Base-by-base conservation (phyloP, 1,284 basidiomycete genomes). In the Fomitopsis betulina region DNA sequence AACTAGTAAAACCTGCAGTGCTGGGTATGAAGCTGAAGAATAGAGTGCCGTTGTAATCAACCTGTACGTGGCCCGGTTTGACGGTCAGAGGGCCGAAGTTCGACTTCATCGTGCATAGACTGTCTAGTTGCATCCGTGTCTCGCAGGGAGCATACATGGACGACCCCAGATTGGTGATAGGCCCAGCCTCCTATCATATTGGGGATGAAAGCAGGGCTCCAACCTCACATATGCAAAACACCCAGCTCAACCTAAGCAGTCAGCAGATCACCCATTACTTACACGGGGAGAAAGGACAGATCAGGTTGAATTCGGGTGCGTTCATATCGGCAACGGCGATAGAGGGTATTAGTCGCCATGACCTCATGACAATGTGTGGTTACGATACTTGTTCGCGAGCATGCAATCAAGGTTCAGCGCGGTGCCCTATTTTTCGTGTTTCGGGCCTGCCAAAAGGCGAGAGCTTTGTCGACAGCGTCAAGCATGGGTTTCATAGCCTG, bases 401-500 rank as follows among this genome's bases (percentile, higher is more conserved):
- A 50, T 35, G 40, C 33, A 13, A 2, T 30, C 17, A 43, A 6
- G 23, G 35, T 38, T 65, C 62, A 66, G 27, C 66, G 63, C 32
- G 37, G 49, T 38, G 54, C 57, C 57, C 65, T 63, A 49, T 63
- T 30, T 55, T 66, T 63, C 52, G 64, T 30, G 56, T 57, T 67
- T 45, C 68, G 67, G 38, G 63, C 62, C 58, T 71, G 79, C 71
- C 87, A 81, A 67, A 85, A 86, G 53, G 76, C 75, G 52, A 94
- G 72, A 9, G 93, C 94, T 62, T 87, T 86, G 35, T 90, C 82
- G 17, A 93, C 91, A 10, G 93, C 91, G 59, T 86, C 82, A 49
- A 93, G 70, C 17, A 92, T 79, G 4, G 93, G 92, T 70, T 86
- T 85, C 81, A 96, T 84, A 0, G 89, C 93, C 90, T 94, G 62